These are phyloP conservation scores for Vitis amurensis DNA, from an alignment of 164 flowering plant species.

Conservation along the genomic window DNA sequence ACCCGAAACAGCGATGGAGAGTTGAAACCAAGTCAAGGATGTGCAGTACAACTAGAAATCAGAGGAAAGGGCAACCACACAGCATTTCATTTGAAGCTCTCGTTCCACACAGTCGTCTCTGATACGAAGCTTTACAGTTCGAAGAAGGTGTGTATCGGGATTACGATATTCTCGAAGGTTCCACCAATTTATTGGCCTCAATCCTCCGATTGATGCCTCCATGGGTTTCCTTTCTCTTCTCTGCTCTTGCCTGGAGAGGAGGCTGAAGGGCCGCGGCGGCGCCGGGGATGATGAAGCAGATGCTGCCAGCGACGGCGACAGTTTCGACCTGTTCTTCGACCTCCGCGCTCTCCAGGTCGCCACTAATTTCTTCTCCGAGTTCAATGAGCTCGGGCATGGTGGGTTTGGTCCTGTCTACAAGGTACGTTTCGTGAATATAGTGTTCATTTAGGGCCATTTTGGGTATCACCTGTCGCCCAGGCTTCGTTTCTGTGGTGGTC, in stretches of 20 bases:
- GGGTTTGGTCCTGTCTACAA: constrained; percentile 89
- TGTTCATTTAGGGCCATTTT: not conserved
- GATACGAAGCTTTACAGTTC: no score
- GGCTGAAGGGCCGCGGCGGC: constrained; percentile 3
- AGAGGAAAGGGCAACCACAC: no score
- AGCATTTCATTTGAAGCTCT: no score
- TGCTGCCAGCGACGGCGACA: constrained; percentile 25
- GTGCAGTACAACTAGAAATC: no score
- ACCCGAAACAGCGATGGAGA: no score
- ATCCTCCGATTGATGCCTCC: not conserved
- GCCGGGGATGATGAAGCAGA: constrained; percentile 7
- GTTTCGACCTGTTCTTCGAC: constrained; percentile 48
- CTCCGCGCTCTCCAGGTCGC: constrained; percentile 59
- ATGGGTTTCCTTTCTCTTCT: constrained; percentile 27
- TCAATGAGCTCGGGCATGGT: constrained; percentile 74
- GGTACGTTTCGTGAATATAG: constrained; percentile 32
- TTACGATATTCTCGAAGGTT: not conserved
- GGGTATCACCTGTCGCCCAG: not conserved
- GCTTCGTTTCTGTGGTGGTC: no score
- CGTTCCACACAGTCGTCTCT: no score
- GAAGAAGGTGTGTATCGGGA: no score
- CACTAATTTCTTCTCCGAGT: constrained; percentile 73
- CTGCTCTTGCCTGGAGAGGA: constrained; percentile 25
- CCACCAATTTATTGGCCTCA: not conserved
- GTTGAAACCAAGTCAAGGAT: no score